Evolutionary conservation across 2,329 filamentous ascomycete genomes (phyloP).

Genomic region (Alternaria tenuissima): DNA sequence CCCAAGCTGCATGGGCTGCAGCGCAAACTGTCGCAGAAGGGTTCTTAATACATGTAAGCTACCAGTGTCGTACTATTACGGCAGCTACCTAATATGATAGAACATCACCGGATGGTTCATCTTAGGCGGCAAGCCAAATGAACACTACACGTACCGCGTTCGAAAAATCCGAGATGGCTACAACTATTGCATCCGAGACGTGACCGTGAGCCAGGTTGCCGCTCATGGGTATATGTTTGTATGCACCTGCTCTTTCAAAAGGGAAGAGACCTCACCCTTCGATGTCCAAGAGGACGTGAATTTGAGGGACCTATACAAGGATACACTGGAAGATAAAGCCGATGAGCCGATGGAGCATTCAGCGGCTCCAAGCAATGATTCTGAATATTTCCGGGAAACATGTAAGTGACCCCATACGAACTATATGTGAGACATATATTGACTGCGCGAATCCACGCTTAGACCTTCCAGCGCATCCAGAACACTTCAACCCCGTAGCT

Average conservation of each 20-base stretch:
- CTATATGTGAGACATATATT: neutral
- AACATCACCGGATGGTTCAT: constrained; percentile 64
- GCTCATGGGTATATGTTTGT: constrained; percentile 60
- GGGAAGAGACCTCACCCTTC: constrained; percentile 47
- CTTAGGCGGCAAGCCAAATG: constrained; percentile 55
- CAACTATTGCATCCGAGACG: constrained; percentile 61
- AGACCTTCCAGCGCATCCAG: constrained; percentile 40
- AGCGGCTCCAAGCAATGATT: constrained; percentile 22
- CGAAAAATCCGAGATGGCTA: constrained; percentile 60
- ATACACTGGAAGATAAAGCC: constrained; percentile 21
- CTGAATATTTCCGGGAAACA: constrained; percentile 9
- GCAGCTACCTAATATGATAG: constrained; percentile 35
- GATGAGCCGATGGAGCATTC: constrained; percentile 36
- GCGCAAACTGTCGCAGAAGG: constrained; percentile 61
- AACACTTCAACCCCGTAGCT: constrained; percentile 52
- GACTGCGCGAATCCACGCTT: neutral
- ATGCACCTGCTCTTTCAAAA: constrained; percentile 62
- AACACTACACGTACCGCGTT: constrained; percentile 62
- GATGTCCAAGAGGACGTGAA: constrained; percentile 48
- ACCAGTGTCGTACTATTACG: neutral
- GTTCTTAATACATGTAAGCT: constrained; percentile 60
- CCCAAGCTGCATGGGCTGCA: constrained; percentile 66
- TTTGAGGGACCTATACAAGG: constrained; percentile 46
- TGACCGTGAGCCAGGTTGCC: constrained; percentile 60
- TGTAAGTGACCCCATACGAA: neutral